Conservation (phyloP, 768 basidiomycete genomes). For the Pholiota microspora region DNA sequence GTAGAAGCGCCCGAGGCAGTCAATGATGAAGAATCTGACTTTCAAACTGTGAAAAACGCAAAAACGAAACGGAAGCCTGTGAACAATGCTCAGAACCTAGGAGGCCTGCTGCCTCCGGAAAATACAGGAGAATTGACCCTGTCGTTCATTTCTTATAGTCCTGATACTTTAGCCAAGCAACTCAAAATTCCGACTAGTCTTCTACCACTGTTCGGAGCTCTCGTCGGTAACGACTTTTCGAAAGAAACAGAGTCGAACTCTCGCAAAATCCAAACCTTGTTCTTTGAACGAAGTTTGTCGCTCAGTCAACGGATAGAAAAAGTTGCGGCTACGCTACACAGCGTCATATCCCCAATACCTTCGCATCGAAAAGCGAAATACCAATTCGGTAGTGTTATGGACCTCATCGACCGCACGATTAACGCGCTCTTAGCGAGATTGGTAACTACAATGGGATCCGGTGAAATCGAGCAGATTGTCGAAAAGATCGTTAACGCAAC, state of each 20-base stretch:
- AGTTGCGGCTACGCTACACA: slow-evolving; percentile 55
- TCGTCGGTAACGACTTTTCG: slow-evolving; percentile 82
- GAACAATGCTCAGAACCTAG: slow-evolving; percentile 24
- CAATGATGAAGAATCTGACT: slow-evolving; percentile 48
- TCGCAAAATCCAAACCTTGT: slow-evolving; percentile 54
- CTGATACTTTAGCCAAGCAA: slow-evolving; percentile 58
- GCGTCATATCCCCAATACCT: slow-evolving; percentile 49
- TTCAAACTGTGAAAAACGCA: slow-evolving; percentile 53
- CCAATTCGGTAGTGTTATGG: slow-evolving; percentile 68
- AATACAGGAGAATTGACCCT: slow-evolving; percentile 43
- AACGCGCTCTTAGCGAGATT: slow-evolving; percentile 53
- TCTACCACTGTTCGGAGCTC: slow-evolving; percentile 73
- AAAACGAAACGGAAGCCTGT: slow-evolving; percentile 47
- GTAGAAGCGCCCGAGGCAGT: slow-evolving; percentile 25
- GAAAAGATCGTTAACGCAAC: slow-evolving; percentile 73
- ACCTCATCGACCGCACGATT: slow-evolving; percentile 71
- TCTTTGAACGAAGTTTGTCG: slow-evolving; percentile 64
- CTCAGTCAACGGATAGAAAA: slow-evolving; percentile 64
- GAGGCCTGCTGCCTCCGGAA: slow-evolving; percentile 55
- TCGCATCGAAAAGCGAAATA: slow-evolving; percentile 50
- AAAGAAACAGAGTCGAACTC: slow-evolving; percentile 45
- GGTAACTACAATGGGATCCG: slow-evolving; percentile 45
- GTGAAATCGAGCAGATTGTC: slow-evolving; percentile 64
- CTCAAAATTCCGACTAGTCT: slow-evolving; percentile 67
- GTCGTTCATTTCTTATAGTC: slow-evolving; percentile 58